These are phyloP conservation scores for Pythium scleroteichum DNA, from an alignment of 352 stramenopile genomes.

Conservation along the genomic window DNA sequence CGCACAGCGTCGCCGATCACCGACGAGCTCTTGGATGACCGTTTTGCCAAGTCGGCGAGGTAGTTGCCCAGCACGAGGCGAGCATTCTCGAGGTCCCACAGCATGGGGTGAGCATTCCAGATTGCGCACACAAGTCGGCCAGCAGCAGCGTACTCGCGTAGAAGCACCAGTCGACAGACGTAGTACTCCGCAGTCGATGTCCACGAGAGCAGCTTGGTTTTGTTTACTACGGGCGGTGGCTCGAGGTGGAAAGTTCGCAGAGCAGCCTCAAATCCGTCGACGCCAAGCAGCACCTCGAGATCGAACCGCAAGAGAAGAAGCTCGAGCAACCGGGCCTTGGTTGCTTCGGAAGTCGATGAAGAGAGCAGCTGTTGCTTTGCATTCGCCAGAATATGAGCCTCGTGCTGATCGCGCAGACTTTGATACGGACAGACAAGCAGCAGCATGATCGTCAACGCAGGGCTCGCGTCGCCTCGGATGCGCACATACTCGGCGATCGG, in stretches of 20 bases:
- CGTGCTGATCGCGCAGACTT: slow-evolving; percentile 41
- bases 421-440: slow-evolving; percentile 65
- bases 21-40: neutral
- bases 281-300: slow-evolving; percentile 37
- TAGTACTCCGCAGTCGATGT: slow-evolving; percentile 66
- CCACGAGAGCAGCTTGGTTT: slow-evolving; percentile 33
- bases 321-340: slow-evolving; percentile 37
- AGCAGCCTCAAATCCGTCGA: slow-evolving; percentile 39
- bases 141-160: slow-evolving; percentile 48
- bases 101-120: slow-evolving; percentile 55
- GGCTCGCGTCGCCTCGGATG: slow-evolving; percentile 37
- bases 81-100: slow-evolving; percentile 72
- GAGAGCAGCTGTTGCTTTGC: slow-evolving; percentile 2
- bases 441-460: slow-evolving; percentile 43
- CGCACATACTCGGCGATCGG: slow-evolving; percentile 42
- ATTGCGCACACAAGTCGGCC: slow-evolving; percentile 54
- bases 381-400: slow-evolving; percentile 31
- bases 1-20: neutral
- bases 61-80: slow-evolving; percentile 60
- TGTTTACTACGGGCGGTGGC: slow-evolving; percentile 16
- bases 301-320: slow-evolving; percentile 69
- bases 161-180: slow-evolving; percentile 58
- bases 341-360: slow-evolving; percentile 15
- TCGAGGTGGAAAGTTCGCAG: slow-evolving; percentile 42
- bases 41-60: slow-evolving; percentile 36